phyloP scores from a whole-genome alignment of 257 asterid genomes.

The Solanum phureja region DNA sequence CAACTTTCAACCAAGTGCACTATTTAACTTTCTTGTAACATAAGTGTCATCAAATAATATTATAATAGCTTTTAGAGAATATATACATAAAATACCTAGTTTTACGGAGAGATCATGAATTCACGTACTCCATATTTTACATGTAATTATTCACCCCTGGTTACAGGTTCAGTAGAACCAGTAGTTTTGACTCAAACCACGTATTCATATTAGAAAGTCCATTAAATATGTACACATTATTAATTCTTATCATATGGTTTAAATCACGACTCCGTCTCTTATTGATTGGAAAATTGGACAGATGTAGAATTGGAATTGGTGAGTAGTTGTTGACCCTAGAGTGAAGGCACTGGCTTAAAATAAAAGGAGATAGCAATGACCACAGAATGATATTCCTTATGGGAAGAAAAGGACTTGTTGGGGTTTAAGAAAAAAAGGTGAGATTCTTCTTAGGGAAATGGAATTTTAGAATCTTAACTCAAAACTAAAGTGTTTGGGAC shows the following conservation, averaged over 20 bases:
- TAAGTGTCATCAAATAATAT: background rate
- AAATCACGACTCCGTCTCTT: background rate
- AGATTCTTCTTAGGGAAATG: conserved; percentile 38
- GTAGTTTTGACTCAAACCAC: too few species aligned
- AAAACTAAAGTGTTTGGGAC: conserved; percentile 38
- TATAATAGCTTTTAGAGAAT: too few species aligned
- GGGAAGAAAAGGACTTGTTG: conserved; percentile 2
- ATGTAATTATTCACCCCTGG: background rate
- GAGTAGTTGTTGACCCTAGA: background rate
- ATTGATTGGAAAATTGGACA: conserved; percentile 14
- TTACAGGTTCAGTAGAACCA: background rate
- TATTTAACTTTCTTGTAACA: background rate
- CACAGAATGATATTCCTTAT: conserved; percentile 51
- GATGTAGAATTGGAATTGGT: conserved; percentile 10
- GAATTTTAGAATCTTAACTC: conserved; percentile 65
- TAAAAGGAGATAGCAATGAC: conserved; percentile 27
- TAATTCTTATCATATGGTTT: background rate
- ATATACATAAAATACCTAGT: too few species aligned
- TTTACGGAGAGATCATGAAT: background rate
- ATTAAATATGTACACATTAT: too few species aligned
- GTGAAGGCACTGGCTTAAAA: background rate
- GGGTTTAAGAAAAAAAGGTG: conserved; percentile 4
- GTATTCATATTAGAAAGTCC: background rate
- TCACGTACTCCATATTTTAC: background rate
- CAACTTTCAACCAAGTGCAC: background rate